Percentiles rank a stretch among this genome's conserved stretches.
Evolutionary conservation across 257 asterid species (phyloP).

Genomic region (Przewalskia tangutica): DNA sequence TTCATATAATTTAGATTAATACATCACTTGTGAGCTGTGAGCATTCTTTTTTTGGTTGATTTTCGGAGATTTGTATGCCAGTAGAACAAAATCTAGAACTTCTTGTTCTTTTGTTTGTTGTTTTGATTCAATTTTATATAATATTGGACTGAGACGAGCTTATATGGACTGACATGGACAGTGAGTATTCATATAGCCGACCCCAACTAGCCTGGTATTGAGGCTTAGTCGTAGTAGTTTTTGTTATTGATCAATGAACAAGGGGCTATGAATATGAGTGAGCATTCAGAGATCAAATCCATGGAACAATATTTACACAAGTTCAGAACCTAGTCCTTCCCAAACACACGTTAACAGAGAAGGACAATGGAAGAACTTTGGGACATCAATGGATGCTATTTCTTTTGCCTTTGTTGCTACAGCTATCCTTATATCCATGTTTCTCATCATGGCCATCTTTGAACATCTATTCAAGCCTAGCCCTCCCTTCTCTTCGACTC

Average conservation of each 20-base stretch:
- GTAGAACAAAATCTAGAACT: not conserved
- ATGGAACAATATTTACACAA: slow-evolving; percentile 38
- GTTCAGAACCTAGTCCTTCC: slow-evolving; percentile 37
- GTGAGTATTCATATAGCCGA: not conserved
- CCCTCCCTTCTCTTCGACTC: slow-evolving; percentile 25
- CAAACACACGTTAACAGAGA: slow-evolving; percentile 27
- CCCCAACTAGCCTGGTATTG: not conserved
- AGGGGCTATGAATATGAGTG: slow-evolving; percentile 31
- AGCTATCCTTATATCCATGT: slow-evolving; percentile 73
- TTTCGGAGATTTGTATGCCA: not conserved
- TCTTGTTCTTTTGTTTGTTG: not conserved
- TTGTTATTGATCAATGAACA: not conserved
- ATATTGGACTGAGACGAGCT: not conserved
- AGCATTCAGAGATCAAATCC: slow-evolving; percentile 33
- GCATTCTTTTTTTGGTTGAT: no score
- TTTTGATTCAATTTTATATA: not conserved
- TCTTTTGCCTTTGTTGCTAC: slow-evolving; percentile 85
- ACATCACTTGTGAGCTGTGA: no score
- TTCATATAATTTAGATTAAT: no score
- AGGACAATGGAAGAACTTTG: slow-evolving; percentile 54
- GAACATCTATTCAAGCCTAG: slow-evolving; percentile 54
- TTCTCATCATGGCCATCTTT: slow-evolving; percentile 76
- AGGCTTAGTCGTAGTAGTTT: not conserved
- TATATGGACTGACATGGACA: not conserved
- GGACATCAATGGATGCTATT: slow-evolving; percentile 74